These are phyloP conservation scores for Takashimella tepidaria DNA, from an alignment of 1,284 basidiomycete genomes.

Conservation along the genomic window DNA sequence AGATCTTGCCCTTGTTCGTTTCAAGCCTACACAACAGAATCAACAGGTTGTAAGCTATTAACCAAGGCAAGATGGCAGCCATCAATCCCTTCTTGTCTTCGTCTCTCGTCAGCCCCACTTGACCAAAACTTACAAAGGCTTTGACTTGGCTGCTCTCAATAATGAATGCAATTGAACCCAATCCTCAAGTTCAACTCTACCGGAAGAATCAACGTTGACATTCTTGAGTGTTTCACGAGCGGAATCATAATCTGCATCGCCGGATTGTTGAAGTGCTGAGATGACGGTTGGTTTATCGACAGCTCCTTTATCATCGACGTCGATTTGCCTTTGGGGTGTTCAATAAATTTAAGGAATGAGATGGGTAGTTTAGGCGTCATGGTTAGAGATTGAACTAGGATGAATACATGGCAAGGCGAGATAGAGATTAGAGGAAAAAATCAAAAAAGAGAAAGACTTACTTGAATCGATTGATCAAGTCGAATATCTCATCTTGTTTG, in stretches of 20 bases:
- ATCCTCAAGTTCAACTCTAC: conserved; percentile 94
- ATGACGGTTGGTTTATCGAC: conserved; percentile 77
- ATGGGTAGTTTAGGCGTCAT: neutral
- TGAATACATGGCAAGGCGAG: too few species aligned
- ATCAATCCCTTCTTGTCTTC: conserved; percentile 12
- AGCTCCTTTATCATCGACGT: conserved; percentile 77
- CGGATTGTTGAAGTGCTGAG: conserved; percentile 66
- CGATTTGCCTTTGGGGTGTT: conserved; percentile 60
- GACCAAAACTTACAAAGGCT: conserved; percentile 34
- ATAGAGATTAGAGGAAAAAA: too few species aligned
- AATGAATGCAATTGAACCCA: conserved; percentile 66
- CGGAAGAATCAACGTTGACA: conserved; percentile 89
- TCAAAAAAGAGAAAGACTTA: conserved; percentile 52
- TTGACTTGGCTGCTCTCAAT: conserved; percentile 31
- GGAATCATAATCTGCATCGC: conserved; percentile 81
- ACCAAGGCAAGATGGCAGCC: conserved; percentile 13
- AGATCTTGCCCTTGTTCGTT: conserved; percentile 79
- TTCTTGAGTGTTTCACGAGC: conserved; percentile 76
- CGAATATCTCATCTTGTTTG: conserved; percentile 84
- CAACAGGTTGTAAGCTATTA: neutral
- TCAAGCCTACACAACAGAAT: conserved; percentile 52
- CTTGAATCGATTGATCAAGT: conserved; percentile 90
- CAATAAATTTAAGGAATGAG: neutral
- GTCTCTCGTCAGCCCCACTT: neutral
- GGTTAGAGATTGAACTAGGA: neutral